A percentile compares a stretch with the other conserved stretches of the same genome.
phyloP scores from a whole-genome alignment of 345 rosid species.

The Gossypium thurberi region DNA sequence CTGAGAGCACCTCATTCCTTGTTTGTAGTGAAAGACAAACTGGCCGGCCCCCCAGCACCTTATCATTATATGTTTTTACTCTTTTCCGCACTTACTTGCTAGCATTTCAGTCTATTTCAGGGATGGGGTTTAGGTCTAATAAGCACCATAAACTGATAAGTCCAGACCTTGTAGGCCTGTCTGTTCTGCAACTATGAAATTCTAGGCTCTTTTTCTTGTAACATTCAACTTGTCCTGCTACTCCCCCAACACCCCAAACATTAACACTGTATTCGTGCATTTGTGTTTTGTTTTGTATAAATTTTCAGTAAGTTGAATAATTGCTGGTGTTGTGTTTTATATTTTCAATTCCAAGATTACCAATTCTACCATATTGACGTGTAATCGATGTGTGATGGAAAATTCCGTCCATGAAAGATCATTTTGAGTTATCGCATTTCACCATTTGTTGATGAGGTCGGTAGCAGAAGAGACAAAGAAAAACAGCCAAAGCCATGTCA shows the following conservation, averaged over 20 bases:
- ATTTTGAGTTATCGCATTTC: too few relatives aligned
- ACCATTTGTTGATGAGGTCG: background rate
- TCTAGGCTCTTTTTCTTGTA: background rate
- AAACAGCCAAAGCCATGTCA: background rate
- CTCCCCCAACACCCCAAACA: background rate
- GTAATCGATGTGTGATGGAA: too few relatives aligned
- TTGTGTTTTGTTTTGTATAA: background rate
- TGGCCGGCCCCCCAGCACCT: background rate
- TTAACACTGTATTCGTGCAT: background rate
- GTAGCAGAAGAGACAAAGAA: background rate
- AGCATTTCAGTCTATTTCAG: background rate
- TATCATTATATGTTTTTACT: background rate
- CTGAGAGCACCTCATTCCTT: background rate
- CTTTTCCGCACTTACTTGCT: background rate
- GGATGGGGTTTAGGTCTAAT: background rate
- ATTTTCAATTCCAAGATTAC: too few relatives aligned
- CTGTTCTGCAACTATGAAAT: background rate
- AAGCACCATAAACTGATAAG: background rate
- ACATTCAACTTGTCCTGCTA: background rate
- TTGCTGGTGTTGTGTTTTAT: too few relatives aligned
- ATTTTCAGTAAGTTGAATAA: too few relatives aligned
- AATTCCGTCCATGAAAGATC: too few relatives aligned
- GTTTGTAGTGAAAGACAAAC: background rate
- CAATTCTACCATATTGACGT: too few relatives aligned
- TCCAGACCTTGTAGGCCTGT: background rate